Base-by-base conservation (phyloP, 2,329 filamentous ascomycete genomes). In the Diaporthe citrichinensis region DNA sequence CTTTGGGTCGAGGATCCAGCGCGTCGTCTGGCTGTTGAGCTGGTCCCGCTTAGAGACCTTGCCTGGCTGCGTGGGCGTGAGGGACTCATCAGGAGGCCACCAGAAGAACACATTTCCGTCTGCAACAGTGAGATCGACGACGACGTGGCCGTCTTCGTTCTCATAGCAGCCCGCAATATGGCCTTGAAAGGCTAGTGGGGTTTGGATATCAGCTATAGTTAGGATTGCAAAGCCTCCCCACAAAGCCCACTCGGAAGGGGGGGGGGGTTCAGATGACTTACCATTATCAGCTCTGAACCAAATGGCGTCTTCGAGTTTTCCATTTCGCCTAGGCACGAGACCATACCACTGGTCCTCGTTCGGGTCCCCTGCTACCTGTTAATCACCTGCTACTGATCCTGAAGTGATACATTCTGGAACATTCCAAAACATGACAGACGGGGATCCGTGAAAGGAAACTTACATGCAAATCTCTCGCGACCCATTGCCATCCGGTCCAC, bases 341-440 rank as follows among this genome's bases (percentile, higher is more conserved):
- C 87, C 89, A 77, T 90, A 90, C 81, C 86, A 87, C 79, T 90
- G 88, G 78, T 90, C 88, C 79, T 90, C 88, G 4, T 88, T 82
- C 0, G 88, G 86, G 73, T 89, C 87, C 87, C 87, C 36, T 39
- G 36, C 12, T 39, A 14, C 36, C 12, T 39, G 36, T 39, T 39
- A 39, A 15, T 39, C 36, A 14, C 36, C 36, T 39, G 36, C 36
- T 39, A 14, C 36, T 2, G 36, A 39, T 3, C 36, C 12, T 1
- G 12, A 39, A 39, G 36, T 39, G 12, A 3, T 3, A 39, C 36
- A 39, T 14, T 39, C 36, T 39, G 36, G 36, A 14, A 39, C 4
- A 14, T 39, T 39, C 36, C 36, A 39, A 39, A 39, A 39, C 12
- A 5, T 39, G 12, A 4, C 36, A 39, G 36, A 39, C 12, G 12